Conservation (phyloP, 2,329 filamentous ascomycete genomes). For the Fusarium tjaetaba region DNA sequence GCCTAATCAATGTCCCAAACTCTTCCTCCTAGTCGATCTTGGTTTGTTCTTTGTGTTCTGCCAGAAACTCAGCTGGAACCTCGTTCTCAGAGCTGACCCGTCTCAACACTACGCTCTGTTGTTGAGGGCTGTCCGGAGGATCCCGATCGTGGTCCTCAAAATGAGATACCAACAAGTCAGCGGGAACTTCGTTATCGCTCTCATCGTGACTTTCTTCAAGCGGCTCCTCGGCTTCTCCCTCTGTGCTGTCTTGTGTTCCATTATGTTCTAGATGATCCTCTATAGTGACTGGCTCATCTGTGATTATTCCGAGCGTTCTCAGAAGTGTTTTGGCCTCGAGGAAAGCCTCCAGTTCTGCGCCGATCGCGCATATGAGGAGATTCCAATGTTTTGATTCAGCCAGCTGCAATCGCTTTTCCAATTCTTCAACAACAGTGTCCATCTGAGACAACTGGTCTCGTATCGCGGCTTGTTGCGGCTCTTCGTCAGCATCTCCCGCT, state of each 20-base stretch:
- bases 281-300: conserved; percentile 11
- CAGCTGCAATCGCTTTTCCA: conserved; percentile 63
- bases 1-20: neutral
- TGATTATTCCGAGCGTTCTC: conserved; percentile 23
- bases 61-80: conserved; percentile 63
- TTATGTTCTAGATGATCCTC: conserved; percentile 1
- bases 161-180: conserved; percentile 52
- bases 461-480: conserved; percentile 52
- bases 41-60: conserved; percentile 50
- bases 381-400: conserved; percentile 76
- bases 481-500: conserved; percentile 46
- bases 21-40: conserved; percentile 23
- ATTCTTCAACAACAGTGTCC: conserved; percentile 61
- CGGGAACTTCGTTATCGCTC: conserved; percentile 56
- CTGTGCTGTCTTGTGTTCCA: neutral
- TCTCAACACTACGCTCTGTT: conserved; percentile 23
- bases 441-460: conserved; percentile 64
- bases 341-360: conserved; percentile 77
- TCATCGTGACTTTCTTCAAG: conserved; percentile 40
- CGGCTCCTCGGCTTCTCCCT: neutral
- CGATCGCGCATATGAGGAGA: conserved; percentile 77
- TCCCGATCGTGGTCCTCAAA: conserved; percentile 40
- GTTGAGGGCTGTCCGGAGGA: conserved; percentile 22
- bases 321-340: conserved; percentile 68
- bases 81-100: conserved; percentile 54